Base-by-base conservation (phyloP, 73 alveolate species). In the Symbiodinium pilosum region DNA sequence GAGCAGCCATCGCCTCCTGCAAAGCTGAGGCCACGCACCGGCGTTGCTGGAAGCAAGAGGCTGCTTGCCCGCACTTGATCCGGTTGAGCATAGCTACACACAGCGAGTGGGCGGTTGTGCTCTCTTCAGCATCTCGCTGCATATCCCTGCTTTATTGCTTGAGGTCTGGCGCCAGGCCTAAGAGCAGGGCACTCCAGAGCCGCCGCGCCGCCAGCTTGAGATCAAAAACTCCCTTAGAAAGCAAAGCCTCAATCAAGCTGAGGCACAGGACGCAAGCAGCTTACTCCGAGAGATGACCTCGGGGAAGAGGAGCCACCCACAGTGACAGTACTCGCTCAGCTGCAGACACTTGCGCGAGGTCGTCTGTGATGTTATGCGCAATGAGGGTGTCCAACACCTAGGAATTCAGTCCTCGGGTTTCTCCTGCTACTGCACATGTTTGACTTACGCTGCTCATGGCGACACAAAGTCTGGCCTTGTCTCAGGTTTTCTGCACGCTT, bases 1-100 rank as follows among this genome's bases (percentile, higher is more conserved):
- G 59, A 47, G 59, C n/a, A n/a, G 9, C 77, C 77, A 64, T 3
- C 39, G 77, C 38, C 16, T 30, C 34, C 21, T 26, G n/a, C 77
- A 36, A 32, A 32, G 16, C 42, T 20, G 42, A 87, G 95, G 95
- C 95, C 95, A 8, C 95, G 86, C 43, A 88, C 95, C 8, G 95
- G 95, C 30, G 95, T 88, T 26, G 95, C 95, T 39, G 95, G 95
- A 7, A 88, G 95, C 83, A 83, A 64, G 44, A 88, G 86, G 95
- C n/a, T 34, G 59, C 14, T 9, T 47, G 59, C 59, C 6, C 59
- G 59, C 6, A 47, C 59, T 9, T 47, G 59, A 9, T 47, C 14
- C 59, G 59, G 59, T 14, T 47, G n/a, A n/a, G n/a, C n/a, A n/a
- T n/a, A n/a, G n/a, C n/a, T n/a, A n/a, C n/a, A n/a, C n/a, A n/a